Percentiles rank a stretch among this genome's conserved stretches.
Conservation (phyloP, 192 early-diverging fungal species). For the Diversispora epigaea region DNA sequence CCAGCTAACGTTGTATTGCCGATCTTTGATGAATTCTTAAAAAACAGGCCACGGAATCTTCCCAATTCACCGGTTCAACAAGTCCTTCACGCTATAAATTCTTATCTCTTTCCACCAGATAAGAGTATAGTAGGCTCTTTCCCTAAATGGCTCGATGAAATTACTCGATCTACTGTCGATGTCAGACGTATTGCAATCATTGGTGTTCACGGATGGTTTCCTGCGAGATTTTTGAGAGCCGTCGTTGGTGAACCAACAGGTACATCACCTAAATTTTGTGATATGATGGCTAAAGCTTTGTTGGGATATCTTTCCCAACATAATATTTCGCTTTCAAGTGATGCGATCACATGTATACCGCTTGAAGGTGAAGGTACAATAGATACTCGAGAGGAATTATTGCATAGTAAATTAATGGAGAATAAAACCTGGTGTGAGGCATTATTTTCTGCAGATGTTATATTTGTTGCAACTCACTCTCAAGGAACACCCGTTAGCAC, state of each 20-base stretch:
- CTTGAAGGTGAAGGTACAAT: conserved; percentile 92
- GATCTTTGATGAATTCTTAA: conserved; percentile 12
- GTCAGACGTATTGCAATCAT: conserved; percentile 67
- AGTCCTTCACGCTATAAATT: conserved; percentile 25
- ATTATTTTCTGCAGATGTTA: conserved; percentile 62
- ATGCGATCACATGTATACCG: conserved; percentile 72
- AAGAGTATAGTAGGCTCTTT: neutral
- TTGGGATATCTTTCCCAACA: conserved; percentile 54
- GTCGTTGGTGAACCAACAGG: conserved; percentile 93
- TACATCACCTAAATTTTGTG: conserved; percentile 83
- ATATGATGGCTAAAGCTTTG: conserved; percentile 78
- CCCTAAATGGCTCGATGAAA: conserved; percentile 20
- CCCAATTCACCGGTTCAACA: conserved; percentile 19
- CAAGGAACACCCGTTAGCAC: conserved; percentile 92
- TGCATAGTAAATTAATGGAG: conserved; percentile 72
- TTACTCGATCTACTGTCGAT: conserved; percentile 35
- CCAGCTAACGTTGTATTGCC: conserved; percentile 12
- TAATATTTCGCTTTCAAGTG: conserved; percentile 46
- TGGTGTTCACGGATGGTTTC: conserved; percentile 93
- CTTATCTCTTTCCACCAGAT: conserved; percentile 29
- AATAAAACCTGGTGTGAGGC: conserved; percentile 46
- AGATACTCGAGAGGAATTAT: conserved; percentile 78
- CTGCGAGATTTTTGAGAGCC: conserved; percentile 66
- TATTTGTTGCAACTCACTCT: conserved; percentile 89
- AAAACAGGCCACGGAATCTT: neutral